Percentiles rank a stretch among this genome's conserved stretches.
Conservation (phyloP, 106 monocot species). For the Dioscorea alata region DNA sequence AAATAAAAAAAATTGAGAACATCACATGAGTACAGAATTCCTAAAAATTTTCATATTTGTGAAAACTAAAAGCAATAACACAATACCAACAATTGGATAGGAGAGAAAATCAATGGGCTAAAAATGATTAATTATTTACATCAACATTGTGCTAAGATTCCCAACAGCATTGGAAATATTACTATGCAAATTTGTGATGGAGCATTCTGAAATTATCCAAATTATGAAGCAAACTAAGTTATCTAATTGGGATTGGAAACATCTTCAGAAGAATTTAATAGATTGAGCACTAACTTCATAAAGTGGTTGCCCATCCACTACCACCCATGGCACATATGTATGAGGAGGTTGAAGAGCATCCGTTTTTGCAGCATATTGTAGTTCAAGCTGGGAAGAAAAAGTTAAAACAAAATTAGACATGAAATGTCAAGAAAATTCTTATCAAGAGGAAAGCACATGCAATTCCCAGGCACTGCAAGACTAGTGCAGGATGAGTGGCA, state of each 20-base stretch:
- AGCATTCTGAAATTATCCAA: background rate
- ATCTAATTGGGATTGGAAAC: background rate
- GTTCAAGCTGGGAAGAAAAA: slow-evolving; percentile 39
- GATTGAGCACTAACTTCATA: slow-evolving; percentile 43
- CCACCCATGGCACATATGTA: slow-evolving; percentile 77
- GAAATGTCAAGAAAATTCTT: no score
- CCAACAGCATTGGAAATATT: no score
- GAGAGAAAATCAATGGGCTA: background rate
- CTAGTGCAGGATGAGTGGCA: background rate
- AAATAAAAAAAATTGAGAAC: no score
- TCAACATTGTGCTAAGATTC: no score
- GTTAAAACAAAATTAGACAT: no score
- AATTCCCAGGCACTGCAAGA: background rate
- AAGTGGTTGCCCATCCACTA: slow-evolving; percentile 71
- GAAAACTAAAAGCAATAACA: no score
- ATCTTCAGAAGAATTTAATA: no score
- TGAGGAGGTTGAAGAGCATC: slow-evolving; percentile 67
- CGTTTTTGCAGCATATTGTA: slow-evolving; percentile 58
- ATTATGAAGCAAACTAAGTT: background rate
- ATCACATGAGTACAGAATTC: no score
- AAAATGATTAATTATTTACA: background rate
- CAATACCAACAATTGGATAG: no score
- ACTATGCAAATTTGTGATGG: background rate
- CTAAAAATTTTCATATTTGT: no score
- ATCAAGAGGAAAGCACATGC: background rate